These are phyloP conservation scores for Oryza nivara DNA, from an alignment of 176 grass and related monocot species.

Conservation along the genomic window DNA sequence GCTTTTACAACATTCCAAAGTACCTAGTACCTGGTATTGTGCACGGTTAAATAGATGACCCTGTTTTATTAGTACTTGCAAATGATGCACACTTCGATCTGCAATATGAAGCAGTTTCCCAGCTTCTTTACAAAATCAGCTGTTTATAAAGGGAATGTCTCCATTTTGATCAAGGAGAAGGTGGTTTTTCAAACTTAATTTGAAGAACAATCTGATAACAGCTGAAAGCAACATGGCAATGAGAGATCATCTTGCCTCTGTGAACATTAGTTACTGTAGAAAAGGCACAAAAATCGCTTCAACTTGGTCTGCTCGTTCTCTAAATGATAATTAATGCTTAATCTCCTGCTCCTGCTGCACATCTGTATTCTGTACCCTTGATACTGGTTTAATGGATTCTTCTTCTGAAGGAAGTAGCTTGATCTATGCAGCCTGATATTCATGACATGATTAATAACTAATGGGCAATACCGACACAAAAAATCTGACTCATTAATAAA, in stretches of 20 bases:
- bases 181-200: no score
- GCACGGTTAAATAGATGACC: background rate
- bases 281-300: no score
- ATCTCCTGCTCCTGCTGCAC: background rate
- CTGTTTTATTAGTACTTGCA: conserved; percentile 1
- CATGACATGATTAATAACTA: background rate
- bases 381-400: background rate
- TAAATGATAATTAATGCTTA: background rate
- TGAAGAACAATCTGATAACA: no score
- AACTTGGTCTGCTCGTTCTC: no score
- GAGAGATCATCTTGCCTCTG: no score
- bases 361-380: background rate
- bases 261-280: no score
- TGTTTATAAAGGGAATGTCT: no score
- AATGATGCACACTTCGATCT: background rate
- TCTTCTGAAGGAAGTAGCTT: background rate
- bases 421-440: background rate
- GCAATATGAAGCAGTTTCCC: background rate
- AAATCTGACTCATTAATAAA: background rate
- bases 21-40: background rate
- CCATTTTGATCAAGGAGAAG: no score
- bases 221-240: no score
- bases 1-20: conserved; percentile 23
- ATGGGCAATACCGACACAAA: background rate
- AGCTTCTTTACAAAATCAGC: background rate